Conservation (phyloP, 768 basidiomycete genomes). For the Cytidiella melzeri region DNA sequence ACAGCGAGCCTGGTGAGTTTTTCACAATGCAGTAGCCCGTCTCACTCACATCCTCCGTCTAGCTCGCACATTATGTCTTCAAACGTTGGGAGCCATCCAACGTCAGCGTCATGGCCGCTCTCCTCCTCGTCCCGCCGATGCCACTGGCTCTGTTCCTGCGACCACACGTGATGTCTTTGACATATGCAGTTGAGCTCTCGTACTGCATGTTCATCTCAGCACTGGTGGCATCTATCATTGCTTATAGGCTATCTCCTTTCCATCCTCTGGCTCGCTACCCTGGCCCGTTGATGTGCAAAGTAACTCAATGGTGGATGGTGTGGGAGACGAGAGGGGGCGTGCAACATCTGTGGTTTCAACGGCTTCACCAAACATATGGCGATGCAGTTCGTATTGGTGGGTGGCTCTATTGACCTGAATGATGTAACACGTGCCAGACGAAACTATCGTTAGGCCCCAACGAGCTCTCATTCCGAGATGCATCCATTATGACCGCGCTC, state of each 20-base stretch:
- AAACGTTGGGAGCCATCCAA: constrained; percentile 5
- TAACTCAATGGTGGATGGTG: constrained; percentile 25
- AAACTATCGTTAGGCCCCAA: constrained; percentile 35
- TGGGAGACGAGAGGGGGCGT: constrained; percentile 19
- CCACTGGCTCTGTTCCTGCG: not conserved
- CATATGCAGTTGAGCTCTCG: not conserved
- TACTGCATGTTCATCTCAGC: not conserved
- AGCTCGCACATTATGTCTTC: constrained; percentile 4
- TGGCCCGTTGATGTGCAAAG: constrained; percentile 25
- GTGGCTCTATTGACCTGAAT: not conserved
- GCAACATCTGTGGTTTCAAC: constrained; percentile 24
- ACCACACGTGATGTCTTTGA: not conserved
- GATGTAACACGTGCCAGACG: not conserved
- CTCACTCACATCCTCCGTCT: too few species aligned
- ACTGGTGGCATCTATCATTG: constrained; percentile 5
- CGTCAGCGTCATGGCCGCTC: not conserved
- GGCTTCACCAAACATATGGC: constrained; percentile 33
- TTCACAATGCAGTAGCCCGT: too few species aligned
- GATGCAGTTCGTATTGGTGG: constrained; percentile 31
- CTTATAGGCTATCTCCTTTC: constrained; percentile 35
- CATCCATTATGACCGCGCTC: constrained; percentile 26
- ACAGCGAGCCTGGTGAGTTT: too few species aligned
- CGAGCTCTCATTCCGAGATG: constrained; percentile 36
- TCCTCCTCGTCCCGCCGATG: not conserved
- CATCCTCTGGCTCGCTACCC: constrained; percentile 34